phyloP scores from a whole-genome alignment of 2,329 filamentous ascomycete species.

The Clarireedia homoeocarpa region DNA sequence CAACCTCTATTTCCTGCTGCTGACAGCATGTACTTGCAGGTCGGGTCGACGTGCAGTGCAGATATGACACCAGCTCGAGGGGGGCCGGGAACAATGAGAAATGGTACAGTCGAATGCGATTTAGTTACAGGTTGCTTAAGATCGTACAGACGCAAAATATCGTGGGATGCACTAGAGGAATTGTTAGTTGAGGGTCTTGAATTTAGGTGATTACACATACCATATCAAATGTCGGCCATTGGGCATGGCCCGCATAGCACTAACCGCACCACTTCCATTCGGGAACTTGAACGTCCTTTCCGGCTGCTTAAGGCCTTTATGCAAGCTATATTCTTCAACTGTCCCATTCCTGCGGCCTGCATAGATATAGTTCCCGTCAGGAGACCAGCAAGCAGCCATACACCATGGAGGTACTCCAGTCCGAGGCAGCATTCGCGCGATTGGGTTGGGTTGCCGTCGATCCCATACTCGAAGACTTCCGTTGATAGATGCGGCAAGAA shows the following conservation, averaged over 20 bases:
- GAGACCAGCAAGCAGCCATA: slow-evolving; percentile 94
- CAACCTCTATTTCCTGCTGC: slow-evolving; percentile 89
- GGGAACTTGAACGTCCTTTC: slow-evolving; percentile 82
- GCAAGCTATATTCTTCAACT: slow-evolving; percentile 88
- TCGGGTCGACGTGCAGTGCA: slow-evolving; percentile 77
- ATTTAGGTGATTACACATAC: slow-evolving; percentile 35
- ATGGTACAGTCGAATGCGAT: slow-evolving; percentile 77
- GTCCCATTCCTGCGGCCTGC: slow-evolving; percentile 82
- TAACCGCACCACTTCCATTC: slow-evolving; percentile 80
- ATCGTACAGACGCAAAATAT: slow-evolving; percentile 91
- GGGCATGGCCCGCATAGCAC: slow-evolving; percentile 79
- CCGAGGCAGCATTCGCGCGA: slow-evolving; percentile 70
- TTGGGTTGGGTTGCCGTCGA: slow-evolving; percentile 62
- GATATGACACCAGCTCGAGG: slow-evolving; percentile 79
- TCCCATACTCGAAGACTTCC: slow-evolving; percentile 94
- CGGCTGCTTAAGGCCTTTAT: slow-evolving; percentile 68
- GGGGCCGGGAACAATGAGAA: slow-evolving; percentile 89
- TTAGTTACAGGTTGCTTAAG: slow-evolving; percentile 55
- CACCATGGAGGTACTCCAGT: slow-evolving; percentile 87
- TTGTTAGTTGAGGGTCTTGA: neutral
- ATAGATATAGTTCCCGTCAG: slow-evolving; percentile 92
- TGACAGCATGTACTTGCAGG: slow-evolving; percentile 84
- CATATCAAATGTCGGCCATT: slow-evolving; percentile 90
- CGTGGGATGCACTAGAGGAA: slow-evolving; percentile 66
- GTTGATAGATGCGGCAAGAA: slow-evolving; percentile 82